Percentiles rank a stretch among this genome's conserved stretches.
These are phyloP conservation scores for Phytophthora tentaculata DNA, from an alignment of 352 stramenopile species.

Conservation along the genomic window DNA sequence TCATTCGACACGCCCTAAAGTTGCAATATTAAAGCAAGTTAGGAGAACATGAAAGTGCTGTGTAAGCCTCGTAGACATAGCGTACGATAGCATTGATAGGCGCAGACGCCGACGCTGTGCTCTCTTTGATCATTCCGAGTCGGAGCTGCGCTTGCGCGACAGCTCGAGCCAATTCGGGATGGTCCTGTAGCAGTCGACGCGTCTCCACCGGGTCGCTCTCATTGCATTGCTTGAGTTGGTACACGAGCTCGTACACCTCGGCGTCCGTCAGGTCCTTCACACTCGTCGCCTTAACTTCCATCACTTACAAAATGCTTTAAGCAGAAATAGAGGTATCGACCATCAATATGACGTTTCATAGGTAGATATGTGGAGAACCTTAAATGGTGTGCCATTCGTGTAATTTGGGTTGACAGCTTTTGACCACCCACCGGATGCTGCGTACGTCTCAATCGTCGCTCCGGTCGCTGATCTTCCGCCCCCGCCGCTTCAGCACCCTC, in stretches of 20 bases:
- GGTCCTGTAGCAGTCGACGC: slow-evolving; percentile 70
- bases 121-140: slow-evolving; percentile 74
- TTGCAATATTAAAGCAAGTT: slow-evolving; percentile 4
- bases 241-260: slow-evolving; percentile 81
- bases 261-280: slow-evolving; percentile 56
- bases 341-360: neutral
- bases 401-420: neutral
- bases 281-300: slow-evolving; percentile 42
- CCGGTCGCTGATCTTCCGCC: slow-evolving; percentile 26
- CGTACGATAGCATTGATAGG: slow-evolving; percentile 60
- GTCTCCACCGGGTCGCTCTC: slow-evolving; percentile 79
- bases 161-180: slow-evolving; percentile 75
- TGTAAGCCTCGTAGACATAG: neutral
- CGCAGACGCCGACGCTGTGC: slow-evolving; percentile 35
- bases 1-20: slow-evolving; percentile 65
- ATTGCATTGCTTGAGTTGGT: slow-evolving; percentile 83
- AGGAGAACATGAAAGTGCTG: neutral
- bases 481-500: slow-evolving; percentile 20
- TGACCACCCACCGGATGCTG: slow-evolving; percentile 41
- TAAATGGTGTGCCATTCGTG: slow-evolving; percentile 15
- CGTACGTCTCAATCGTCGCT: slow-evolving; percentile 35
- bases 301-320: slow-evolving; percentile 6
- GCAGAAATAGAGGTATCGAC: neutral
- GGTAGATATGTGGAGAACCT: neutral
- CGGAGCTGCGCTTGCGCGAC: slow-evolving; percentile 77